Percentiles rank a stretch among this genome's conserved stretches.
Evolutionary conservation across 176 grass and related monocot genomes (phyloP).

Genomic region (Oryza glaberrima): DNA sequence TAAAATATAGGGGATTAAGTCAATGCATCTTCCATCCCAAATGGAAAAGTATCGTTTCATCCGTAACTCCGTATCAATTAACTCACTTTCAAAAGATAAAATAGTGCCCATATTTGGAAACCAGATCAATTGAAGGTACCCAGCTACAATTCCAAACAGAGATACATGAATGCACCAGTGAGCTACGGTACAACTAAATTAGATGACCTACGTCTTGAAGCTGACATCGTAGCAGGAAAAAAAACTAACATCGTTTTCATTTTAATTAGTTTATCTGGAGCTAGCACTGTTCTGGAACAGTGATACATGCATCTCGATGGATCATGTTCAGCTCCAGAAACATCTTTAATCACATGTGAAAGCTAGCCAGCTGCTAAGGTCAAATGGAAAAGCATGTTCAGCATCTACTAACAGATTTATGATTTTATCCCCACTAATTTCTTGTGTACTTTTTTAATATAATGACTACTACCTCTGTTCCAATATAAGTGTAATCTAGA

Average conservation of each 20-base stretch:
- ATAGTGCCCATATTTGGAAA: neutral
- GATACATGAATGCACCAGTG: neutral
- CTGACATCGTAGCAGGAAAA: constrained; percentile 1
- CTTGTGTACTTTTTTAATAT: neutral
- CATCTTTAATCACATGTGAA: constrained; percentile 50
- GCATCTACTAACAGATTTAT: neutral
- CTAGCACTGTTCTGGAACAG: constrained; percentile 17
- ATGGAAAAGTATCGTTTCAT: too few relatives aligned
- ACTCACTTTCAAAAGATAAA: neutral
- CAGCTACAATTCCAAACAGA: constrained; percentile 14
- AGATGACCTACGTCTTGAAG: constrained; percentile 5
- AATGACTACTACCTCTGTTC: too few relatives aligned
- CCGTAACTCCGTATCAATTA: neutral
- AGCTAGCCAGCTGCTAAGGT: constrained; percentile 25
- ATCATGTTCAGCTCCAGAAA: constrained; percentile 20
- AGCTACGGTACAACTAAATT: neutral
- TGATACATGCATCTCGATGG: constrained; percentile 21
- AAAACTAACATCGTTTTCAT: neutral
- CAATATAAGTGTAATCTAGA: too few relatives aligned
- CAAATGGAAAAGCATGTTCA: constrained; percentile 6
- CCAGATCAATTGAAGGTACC: neutral
- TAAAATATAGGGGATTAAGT: too few relatives aligned
- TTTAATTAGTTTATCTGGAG: neutral
- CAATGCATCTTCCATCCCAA: too few relatives aligned
- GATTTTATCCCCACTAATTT: constrained; percentile 29